Evolutionary conservation across 352 stramenopile species (phyloP), one percentile per base, ranked within the genome.

Genomic region (Peronospora tabacina): DNA sequence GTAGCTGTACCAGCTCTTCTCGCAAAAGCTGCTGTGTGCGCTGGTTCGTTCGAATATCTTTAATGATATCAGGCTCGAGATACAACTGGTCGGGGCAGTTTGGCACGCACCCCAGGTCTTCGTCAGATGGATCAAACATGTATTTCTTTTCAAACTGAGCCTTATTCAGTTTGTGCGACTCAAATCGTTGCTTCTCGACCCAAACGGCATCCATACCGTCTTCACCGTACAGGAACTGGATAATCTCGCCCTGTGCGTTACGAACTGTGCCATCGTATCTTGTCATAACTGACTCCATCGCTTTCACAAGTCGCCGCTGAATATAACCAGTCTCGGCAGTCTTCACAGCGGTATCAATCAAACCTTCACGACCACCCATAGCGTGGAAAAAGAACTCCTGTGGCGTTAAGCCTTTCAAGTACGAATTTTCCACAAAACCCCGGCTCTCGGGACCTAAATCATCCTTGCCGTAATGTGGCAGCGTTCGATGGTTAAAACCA

Each of bases 301-400:
- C 95, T 74, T 99, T 99, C 12, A 99, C 96, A n/a, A 99, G 77
- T 61, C 96, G 91, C 41, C 97, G 95, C 71, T 99, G 97, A 61
- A 99, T 98, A 64, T 99, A 99, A 32, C 97, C 97, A 20, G 96
- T 99, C 61, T 98, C 92, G 30, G 96, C 94, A 7, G 97, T 99
- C 77, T 99, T 99, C 60, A 98, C 97, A 20, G 97, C 97, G 13
- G 97, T 99, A 90, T 99, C 97, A 74, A 99, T 99, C 44, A 98
- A 75, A 89, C 94, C 97, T 88, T 99, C 96, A 64, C 95, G 90
- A 75, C 95, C 95, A 86, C 95, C 95, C 96, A 99, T 98, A 17
- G 97, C 96, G 78, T 99, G 96, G 66, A 99, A 99, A 68, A 98
- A 99, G 63, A 99, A 99, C 72, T 99, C 97, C 32, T 93, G 81